phyloP scores from a whole-genome alignment of 768 basidiomycete species.

The Paxillus ammoniavirescens region DNA sequence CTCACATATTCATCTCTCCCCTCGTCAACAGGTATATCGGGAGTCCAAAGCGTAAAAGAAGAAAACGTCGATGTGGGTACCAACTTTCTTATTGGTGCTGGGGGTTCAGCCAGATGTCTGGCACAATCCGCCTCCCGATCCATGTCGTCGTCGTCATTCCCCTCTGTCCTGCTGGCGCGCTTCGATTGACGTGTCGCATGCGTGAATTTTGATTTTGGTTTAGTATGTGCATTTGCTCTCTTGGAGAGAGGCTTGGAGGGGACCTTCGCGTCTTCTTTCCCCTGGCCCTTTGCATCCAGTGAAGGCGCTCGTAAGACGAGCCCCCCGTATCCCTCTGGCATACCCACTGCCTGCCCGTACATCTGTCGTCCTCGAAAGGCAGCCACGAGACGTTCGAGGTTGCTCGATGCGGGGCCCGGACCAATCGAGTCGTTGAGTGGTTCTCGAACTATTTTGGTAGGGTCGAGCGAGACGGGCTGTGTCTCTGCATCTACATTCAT shows the following conservation, averaged over 20 bases:
- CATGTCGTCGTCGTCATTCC: slow-evolving; percentile 16
- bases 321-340: slow-evolving; percentile 70
- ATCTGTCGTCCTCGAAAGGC: slow-evolving; percentile 76
- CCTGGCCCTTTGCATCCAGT: slow-evolving; percentile 11
- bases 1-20: slow-evolving; percentile 71
- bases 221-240: not conserved
- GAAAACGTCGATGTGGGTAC: slow-evolving; percentile 55
- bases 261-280: slow-evolving; percentile 10
- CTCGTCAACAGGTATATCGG: slow-evolving; percentile 69
- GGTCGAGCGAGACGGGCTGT: slow-evolving; percentile 4
- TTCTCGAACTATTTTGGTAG: too few species aligned
- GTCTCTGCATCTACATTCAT: slow-evolving; percentile 10
- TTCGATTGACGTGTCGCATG: slow-evolving; percentile 13
- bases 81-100: slow-evolving; percentile 33
- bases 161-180: slow-evolving; percentile 29
- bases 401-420: not conserved
- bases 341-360: slow-evolving; percentile 57
- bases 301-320: slow-evolving; percentile 48
- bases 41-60: slow-evolving; percentile 72
- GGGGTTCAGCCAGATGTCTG: not conserved
- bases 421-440: not conserved
- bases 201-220: slow-evolving; percentile 14
- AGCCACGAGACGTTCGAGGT: slow-evolving; percentile 40
- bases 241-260: slow-evolving; percentile 2
- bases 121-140: slow-evolving; percentile 25